Conservation (phyloP, 371 early-diverging fungal genomes). For the Mucor racemosus region DNA sequence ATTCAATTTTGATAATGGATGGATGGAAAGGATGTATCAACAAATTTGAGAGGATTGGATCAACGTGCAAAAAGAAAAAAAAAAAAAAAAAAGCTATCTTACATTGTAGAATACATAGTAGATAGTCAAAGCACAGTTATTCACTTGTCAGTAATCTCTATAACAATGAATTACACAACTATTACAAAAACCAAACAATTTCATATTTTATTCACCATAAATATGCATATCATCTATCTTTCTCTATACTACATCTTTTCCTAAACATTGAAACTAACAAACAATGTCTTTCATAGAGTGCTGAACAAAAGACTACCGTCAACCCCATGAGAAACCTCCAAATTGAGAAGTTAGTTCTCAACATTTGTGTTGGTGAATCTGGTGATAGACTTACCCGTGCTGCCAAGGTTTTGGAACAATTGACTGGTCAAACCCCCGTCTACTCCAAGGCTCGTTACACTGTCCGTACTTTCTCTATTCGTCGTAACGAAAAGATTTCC, state of each 20-base stretch:
- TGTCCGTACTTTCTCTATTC: conserved; percentile 99
- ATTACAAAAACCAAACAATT: too few relatives aligned
- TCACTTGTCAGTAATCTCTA: too few relatives aligned
- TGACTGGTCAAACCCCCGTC: conserved; percentile 99
- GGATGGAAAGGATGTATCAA: background rate
- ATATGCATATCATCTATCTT: too few relatives aligned
- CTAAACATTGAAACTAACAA: too few relatives aligned
- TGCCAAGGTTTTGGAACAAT: conserved; percentile 99
- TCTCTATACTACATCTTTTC: too few relatives aligned
- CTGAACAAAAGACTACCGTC: conserved; percentile 57
- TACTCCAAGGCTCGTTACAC: conserved; percentile 99
- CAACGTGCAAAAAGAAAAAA: too few relatives aligned
- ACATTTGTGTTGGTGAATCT: conserved; percentile 99
- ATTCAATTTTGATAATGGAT: too few relatives aligned
- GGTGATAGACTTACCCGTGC: conserved; percentile 99
- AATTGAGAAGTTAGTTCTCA: conserved; percentile 99
- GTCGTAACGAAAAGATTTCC: conserved; percentile 99
- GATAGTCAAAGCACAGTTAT: too few relatives aligned
- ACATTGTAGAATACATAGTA: too few relatives aligned
- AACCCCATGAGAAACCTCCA: conserved; percentile 98
- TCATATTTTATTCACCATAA: too few relatives aligned
- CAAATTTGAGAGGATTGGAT: background rate
- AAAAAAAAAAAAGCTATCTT: too few relatives aligned
- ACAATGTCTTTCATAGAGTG: conserved; percentile 48
- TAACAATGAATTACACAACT: too few relatives aligned